These are phyloP conservation scores for Pseudofabraea citricarpa DNA, from an alignment of 2,329 filamentous ascomycete genomes.

Conservation along the genomic window DNA sequence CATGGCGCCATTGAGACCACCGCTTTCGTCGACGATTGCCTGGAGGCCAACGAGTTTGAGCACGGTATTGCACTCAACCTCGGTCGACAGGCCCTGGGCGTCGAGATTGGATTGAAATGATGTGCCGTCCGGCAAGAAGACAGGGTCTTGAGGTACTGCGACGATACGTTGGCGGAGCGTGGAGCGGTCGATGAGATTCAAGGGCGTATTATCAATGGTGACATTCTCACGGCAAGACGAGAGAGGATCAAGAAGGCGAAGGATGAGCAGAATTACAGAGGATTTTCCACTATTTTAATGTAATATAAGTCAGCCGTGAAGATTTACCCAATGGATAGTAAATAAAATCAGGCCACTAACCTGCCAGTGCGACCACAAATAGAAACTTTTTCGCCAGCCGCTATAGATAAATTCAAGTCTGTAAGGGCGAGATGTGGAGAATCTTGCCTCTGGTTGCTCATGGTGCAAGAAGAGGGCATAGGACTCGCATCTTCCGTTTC, in stretches of 20 bases:
- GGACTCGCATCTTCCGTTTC: no score
- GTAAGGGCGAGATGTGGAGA: not conserved
- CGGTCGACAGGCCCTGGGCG: slow-evolving; percentile 28
- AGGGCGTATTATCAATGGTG: slow-evolving; percentile 37
- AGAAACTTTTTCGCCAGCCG: slow-evolving; percentile 12
- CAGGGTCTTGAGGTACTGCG: slow-evolving; percentile 48
- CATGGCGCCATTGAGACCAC: slow-evolving; percentile 34
- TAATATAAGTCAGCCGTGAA: no score
- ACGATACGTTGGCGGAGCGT: slow-evolving; percentile 43
- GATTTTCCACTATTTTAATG: slow-evolving; percentile 31
- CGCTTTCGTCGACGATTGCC: slow-evolving; percentile 12
- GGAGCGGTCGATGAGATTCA: slow-evolving; percentile 34
- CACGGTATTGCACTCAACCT: slow-evolving; percentile 5
- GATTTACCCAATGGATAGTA: no score
- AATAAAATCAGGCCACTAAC: no score
- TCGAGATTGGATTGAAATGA: slow-evolving; percentile 40
- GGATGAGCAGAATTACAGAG: slow-evolving; percentile 33
- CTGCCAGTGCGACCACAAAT: slow-evolving; percentile 32
- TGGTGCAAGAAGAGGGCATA: not conserved
- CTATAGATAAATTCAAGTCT: not conserved
- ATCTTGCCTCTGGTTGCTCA: not conserved
- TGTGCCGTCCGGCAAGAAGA: slow-evolving; percentile 42
- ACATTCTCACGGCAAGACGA: slow-evolving; percentile 29
- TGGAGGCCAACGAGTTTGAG: slow-evolving; percentile 7
- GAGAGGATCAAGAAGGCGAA: slow-evolving; percentile 32